Evolutionary conservation across 2,329 filamentous ascomycete genomes (phyloP), one percentile per base, ranked within the genome.

Genomic region (Hypoxylon sp.): DNA sequence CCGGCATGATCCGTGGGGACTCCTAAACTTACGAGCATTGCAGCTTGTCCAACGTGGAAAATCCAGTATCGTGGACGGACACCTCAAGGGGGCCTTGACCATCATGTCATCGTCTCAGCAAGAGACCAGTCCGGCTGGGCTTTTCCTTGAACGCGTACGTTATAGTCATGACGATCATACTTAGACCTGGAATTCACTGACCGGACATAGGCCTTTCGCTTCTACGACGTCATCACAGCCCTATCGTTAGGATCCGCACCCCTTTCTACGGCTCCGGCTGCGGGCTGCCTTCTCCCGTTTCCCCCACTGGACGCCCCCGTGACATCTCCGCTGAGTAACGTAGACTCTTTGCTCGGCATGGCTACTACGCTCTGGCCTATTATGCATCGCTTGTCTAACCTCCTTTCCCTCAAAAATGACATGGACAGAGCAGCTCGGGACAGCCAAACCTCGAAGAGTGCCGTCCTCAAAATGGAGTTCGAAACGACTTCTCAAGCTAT

Each of bases 181-280:
- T 18, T 24, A n/a, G 10, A 26, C n/a, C 35, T 35, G 23, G 33
- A 37, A 37, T 9, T 46, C 47, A 48, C 68, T 75, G 27, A 76
- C 62, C 24, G 8, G 21, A 26, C 18, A 24, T 51, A 87, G 84
- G 84, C 84, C 1, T 88, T 88, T 64, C 80, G 83, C 4, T 88
- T 87, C 65, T 87, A 88, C 72, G 85, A 88, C 67, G 85, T 88
- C 18, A 87, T 87, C 53, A 81, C 84, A 4, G 84, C 85, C 1
- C 73, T 88, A 24, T 88, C 85, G 0, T 79, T 87, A 47, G 84
- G 83, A 51, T 85, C 82, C 10, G 76, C 83, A 3, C 84, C 84
- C 1, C 75, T 86, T 10, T 82, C 82, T 1, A 78, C 75, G 10
- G 77, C 80, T 2, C 79, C 81, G 2, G 77, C 78, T 10, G 75